These are phyloP conservation scores for Claviceps sorghi DNA, from an alignment of 2,329 filamentous ascomycete species.

Conservation along the genomic window DNA sequence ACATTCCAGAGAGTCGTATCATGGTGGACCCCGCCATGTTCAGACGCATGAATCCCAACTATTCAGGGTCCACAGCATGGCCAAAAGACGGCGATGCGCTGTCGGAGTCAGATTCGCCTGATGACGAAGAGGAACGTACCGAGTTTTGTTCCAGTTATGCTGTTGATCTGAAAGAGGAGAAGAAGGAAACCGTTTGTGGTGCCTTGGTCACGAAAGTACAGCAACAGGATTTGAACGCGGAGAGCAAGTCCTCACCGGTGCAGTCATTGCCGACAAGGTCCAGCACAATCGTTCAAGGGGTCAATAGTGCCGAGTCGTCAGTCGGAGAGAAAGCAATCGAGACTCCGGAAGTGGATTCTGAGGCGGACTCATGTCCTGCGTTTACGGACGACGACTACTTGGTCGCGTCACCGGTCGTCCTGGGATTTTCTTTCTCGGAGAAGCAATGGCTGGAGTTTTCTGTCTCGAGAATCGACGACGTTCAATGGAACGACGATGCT, in stretches of 20 bases:
- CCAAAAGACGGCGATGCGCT: slow-evolving; percentile 53
- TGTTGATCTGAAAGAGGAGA: slow-evolving; percentile 26
- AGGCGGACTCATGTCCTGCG: slow-evolving; percentile 21
- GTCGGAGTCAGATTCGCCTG: slow-evolving; percentile 32
- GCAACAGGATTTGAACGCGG: slow-evolving; percentile 19
- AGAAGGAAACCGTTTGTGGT: not conserved
- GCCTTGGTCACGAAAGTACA: slow-evolving; percentile 17
- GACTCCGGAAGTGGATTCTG: slow-evolving; percentile 7
- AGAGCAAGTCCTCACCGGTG: slow-evolving; percentile 31
- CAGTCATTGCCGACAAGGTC: slow-evolving; percentile 30
- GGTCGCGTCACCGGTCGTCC: slow-evolving; percentile 67
- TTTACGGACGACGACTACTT: slow-evolving; percentile 76
- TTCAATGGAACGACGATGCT: slow-evolving; percentile 70
- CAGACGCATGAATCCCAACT: slow-evolving; percentile 75
- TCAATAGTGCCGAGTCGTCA: slow-evolving; percentile 1
- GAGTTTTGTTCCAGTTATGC: slow-evolving; percentile 22
- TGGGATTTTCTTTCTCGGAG: slow-evolving; percentile 77
- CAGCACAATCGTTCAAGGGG: slow-evolving; percentile 7
- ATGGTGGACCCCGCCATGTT: slow-evolving; percentile 81
- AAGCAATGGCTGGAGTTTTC: slow-evolving; percentile 85
- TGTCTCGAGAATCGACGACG: slow-evolving; percentile 64
- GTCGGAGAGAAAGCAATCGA: slow-evolving; percentile 2
- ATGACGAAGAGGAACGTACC: slow-evolving; percentile 19
- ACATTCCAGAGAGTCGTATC: slow-evolving; percentile 71
- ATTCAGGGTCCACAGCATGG: slow-evolving; percentile 59